A percentile compares a stretch with the other conserved stretches of the same genome.
phyloP scores from a whole-genome alignment of 2,329 filamentous ascomycete genomes.

The Paecilomyces variotii region DNA sequence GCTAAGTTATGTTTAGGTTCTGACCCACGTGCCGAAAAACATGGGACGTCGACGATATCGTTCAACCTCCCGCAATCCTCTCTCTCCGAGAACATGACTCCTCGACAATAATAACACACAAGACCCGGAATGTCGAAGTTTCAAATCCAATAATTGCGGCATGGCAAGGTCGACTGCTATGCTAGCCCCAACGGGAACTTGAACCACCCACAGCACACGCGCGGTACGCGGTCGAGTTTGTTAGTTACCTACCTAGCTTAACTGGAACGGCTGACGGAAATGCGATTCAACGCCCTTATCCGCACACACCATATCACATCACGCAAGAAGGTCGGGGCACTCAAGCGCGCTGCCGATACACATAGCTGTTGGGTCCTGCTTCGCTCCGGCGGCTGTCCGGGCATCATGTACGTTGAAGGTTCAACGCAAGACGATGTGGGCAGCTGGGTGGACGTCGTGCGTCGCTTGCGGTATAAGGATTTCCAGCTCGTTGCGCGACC shows the following conservation, averaged over 20 bases:
- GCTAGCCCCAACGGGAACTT: neutral
- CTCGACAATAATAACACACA: neutral
- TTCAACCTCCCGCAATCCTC: neutral
- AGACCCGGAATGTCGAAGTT: neutral
- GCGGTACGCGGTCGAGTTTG: neutral
- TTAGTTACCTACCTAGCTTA: too few species aligned
- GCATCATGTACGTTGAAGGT: conserved; percentile 71
- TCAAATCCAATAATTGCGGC: neutral
- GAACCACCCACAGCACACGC: neutral
- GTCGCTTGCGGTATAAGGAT: conserved; percentile 63
- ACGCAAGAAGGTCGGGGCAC: conserved; percentile 60
- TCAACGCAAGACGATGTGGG: conserved; percentile 45
- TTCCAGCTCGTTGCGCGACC: conserved; percentile 56
- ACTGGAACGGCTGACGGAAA: conserved; percentile 1
- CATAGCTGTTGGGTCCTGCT: conserved; percentile 57
- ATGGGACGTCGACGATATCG: neutral
- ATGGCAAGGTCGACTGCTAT: neutral
- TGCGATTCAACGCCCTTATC: conserved; percentile 54
- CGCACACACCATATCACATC: conserved; percentile 76
- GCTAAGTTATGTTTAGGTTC: neutral
- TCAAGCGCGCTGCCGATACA: conserved; percentile 57
- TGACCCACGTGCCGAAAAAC: neutral
- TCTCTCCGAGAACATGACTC: neutral
- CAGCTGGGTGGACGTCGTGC: conserved; percentile 58
- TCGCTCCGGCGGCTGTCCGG: conserved; percentile 60